Evolutionary conservation across 2,329 filamentous ascomycete genomes (phyloP).

Genomic region (Knufia fluminis): DNA sequence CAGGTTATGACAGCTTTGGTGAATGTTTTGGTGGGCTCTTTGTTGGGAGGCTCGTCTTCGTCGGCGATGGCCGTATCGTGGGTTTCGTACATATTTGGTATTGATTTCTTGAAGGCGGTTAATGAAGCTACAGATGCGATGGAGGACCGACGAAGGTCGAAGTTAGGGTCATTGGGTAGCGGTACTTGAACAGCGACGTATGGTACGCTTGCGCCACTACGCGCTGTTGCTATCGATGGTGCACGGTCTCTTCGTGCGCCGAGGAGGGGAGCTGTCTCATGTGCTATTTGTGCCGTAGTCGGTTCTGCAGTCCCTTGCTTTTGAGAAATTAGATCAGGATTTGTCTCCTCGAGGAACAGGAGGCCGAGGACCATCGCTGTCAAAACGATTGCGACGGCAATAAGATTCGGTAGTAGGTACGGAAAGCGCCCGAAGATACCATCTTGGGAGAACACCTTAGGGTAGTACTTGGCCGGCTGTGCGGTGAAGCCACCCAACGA

Average conservation of each 20-base stretch:
- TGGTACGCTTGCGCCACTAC: not conserved
- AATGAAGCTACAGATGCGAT: constrained; percentile 15
- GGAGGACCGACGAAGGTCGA: constrained; percentile 15
- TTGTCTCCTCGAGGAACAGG: constrained; percentile 20
- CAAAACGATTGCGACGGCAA: constrained; percentile 13
- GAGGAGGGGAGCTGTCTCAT: constrained; percentile 15
- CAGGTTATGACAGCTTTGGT: constrained; percentile 31
- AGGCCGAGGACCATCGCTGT: constrained; percentile 17
- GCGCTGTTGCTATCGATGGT: not conserved
- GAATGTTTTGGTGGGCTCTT: constrained; percentile 11
- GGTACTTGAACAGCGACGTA: constrained; percentile 12
- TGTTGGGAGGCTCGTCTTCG: constrained; percentile 6
- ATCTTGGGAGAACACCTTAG: constrained; percentile 13
- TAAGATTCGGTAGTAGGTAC: constrained; percentile 20
- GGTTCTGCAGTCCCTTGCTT: not conserved
- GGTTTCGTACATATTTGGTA: not conserved
- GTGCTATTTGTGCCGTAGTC: not conserved
- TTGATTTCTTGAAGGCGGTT: not conserved
- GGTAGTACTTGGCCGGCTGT: constrained; percentile 17
- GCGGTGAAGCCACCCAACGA: constrained; percentile 18
- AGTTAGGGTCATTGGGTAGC: constrained; percentile 11
- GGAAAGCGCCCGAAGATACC: constrained; percentile 20
- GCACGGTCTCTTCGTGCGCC: not conserved
- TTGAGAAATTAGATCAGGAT: constrained; percentile 8
- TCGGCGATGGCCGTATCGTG: constrained; percentile 6